Conservation (phyloP, 768 basidiomycete genomes). For the Suillus spraguei region DNA sequence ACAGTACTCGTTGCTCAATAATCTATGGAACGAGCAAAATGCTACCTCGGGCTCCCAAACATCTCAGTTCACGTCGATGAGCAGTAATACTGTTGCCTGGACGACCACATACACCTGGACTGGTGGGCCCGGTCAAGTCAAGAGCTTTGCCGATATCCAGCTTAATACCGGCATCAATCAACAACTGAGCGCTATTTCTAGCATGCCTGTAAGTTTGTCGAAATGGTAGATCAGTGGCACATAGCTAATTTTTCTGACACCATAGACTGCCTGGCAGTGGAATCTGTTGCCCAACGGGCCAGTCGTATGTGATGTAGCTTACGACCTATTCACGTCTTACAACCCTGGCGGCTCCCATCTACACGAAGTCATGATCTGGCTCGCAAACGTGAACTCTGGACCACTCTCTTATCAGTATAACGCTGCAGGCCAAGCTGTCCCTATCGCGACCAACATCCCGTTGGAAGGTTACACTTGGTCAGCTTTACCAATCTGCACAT, state of each 20-base stretch:
- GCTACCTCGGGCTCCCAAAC: conserved; percentile 55
- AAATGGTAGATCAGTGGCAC: not conserved
- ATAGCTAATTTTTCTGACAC: not conserved
- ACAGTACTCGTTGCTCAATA: conserved; percentile 49
- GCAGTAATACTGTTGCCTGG: conserved; percentile 50
- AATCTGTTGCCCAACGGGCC: conserved; percentile 42
- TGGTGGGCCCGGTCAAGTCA: conserved; percentile 52
- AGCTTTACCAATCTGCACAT: conserved; percentile 8
- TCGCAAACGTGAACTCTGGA: conserved; percentile 56
- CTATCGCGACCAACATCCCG: conserved; percentile 43
- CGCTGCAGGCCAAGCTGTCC: conserved; percentile 46
- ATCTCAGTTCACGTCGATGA: conserved; percentile 45
- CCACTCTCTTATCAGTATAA: conserved; percentile 57
- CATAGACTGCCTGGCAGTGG: conserved; percentile 60
- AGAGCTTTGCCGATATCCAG: conserved; percentile 64
- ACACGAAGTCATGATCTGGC: conserved; percentile 66
- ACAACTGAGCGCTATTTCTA: conserved; percentile 53
- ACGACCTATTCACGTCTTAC: conserved; percentile 63
- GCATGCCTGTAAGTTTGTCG: conserved; percentile 51
- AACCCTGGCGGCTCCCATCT: conserved; percentile 47
- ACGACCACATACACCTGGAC: conserved; percentile 54
- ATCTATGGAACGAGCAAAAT: conserved; percentile 46
- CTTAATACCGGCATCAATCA: conserved; percentile 52
- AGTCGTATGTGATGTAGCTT: conserved; percentile 59
- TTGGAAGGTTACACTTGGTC: conserved; percentile 57